These are phyloP conservation scores for Coniochaeta sp. DNA, from an alignment of 2,329 filamentous ascomycete genomes.

Conservation along the genomic window DNA sequence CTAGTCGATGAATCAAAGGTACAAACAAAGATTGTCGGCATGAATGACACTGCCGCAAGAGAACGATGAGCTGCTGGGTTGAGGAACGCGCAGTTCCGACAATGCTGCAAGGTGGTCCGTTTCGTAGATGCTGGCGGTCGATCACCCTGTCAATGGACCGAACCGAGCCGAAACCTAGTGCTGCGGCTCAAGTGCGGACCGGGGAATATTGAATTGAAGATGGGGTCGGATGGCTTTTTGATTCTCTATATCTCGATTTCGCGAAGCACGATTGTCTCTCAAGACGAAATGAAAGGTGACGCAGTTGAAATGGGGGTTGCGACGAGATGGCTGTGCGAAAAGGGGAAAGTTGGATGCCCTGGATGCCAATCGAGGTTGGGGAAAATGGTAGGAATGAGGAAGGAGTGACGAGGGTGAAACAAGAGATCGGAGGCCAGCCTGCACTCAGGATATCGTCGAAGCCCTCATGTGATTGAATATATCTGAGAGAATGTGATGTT, in stretches of 20 bases:
- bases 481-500: background rate
- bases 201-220: background rate
- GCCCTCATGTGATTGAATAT: background rate
- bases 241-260: background rate
- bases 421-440: background rate
- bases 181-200: background rate
- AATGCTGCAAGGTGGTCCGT: background rate
- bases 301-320: background rate
- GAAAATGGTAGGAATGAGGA: background rate
- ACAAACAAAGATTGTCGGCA: background rate
- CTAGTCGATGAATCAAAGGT: slow-evolving; percentile 4
- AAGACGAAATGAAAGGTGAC: background rate
- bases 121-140: background rate
- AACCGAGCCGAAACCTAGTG: background rate
- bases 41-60: background rate
- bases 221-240: background rate
- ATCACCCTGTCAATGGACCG: slow-evolving; percentile 1
- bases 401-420: background rate
- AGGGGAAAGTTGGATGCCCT: background rate
- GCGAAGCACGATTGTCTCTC: background rate
- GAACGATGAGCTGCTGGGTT: background rate
- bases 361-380: background rate
- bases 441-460: background rate
- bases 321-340: background rate
- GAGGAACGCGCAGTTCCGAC: background rate